Conservation (phyloP, 2,329 filamentous ascomycete species). For the Knoxdaviesia capensis region DNA sequence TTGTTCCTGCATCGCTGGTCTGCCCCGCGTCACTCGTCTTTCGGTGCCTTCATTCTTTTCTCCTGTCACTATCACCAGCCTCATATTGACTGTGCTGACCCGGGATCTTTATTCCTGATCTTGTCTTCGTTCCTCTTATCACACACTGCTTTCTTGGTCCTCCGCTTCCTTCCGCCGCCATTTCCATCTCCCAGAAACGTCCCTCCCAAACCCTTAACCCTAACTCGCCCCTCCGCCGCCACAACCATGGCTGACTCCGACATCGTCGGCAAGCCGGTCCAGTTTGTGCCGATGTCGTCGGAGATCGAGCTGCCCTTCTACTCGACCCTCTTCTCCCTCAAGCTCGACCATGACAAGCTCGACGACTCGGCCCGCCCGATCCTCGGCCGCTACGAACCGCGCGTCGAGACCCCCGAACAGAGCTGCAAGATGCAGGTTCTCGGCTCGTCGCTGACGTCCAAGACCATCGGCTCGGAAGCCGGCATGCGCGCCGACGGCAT, state of each 20-base stretch:
- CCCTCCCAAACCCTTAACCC: background rate
- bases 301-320: conserved; percentile 96
- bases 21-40: no score
- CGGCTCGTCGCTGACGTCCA: conserved; percentile 54
- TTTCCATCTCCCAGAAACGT: conserved; percentile 8
- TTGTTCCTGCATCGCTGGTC: no score
- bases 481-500: conserved; percentile 75
- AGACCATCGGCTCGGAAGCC: conserved; percentile 40
- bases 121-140: background rate
- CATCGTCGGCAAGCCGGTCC: conserved; percentile 15
- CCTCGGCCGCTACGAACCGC: conserved; percentile 76
- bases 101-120: background rate
- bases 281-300: conserved; percentile 77
- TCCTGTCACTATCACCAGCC: no score
- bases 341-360: conserved; percentile 93
- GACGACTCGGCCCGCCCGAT: conserved; percentile 80
- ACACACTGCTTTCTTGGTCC: background rate
- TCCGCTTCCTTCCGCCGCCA: conserved; percentile 14
- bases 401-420: conserved; percentile 48
- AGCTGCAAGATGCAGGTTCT: conserved; percentile 83
- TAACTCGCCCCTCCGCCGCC: background rate
- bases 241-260: conserved; percentile 3
- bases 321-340: conserved; percentile 72
- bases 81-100: no score
- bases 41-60: no score